phyloP scores from a whole-genome alignment of 2,329 filamentous ascomycete genomes.

The Ceratocystis papillata region DNA sequence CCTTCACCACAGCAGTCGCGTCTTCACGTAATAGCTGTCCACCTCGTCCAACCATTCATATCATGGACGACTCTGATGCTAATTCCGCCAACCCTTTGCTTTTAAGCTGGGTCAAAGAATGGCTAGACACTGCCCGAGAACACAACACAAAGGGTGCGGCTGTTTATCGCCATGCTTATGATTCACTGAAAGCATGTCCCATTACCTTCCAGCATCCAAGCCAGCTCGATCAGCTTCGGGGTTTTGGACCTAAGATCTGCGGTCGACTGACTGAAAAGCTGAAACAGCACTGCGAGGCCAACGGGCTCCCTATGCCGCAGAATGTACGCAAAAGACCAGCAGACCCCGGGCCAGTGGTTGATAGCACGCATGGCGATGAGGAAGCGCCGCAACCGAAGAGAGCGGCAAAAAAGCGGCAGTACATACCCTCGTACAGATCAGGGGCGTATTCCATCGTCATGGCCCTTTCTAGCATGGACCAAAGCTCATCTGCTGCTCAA shows the following conservation, averaged over 20 bases:
- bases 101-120: slow-evolving; percentile 65
- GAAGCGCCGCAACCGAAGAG: slow-evolving; percentile 45
- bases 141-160: slow-evolving; percentile 58
- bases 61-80: neutral
- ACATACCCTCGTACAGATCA: slow-evolving; percentile 61
- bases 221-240: slow-evolving; percentile 60
- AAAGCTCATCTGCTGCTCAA: slow-evolving; percentile 37
- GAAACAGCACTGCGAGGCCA: slow-evolving; percentile 50
- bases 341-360: slow-evolving; percentile 23
- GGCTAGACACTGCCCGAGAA: slow-evolving; percentile 58
- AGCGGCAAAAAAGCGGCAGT: slow-evolving; percentile 49
- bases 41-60: slow-evolving; percentile 15
- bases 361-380: slow-evolving; percentile 26
- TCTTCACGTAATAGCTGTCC: too few relatives aligned
- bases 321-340: slow-evolving; percentile 27
- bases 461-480: slow-evolving; percentile 50
- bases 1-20: too few relatives aligned
- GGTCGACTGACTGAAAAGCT: slow-evolving; percentile 54
- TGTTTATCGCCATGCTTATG: slow-evolving; percentile 66
- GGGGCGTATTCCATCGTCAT: slow-evolving; percentile 63
- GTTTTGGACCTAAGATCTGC: slow-evolving; percentile 62
- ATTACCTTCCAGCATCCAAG: slow-evolving; percentile 60
- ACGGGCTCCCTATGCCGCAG: slow-evolving; percentile 57
- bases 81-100: slow-evolving; percentile 59
- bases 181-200: slow-evolving; percentile 66